Percentiles rank a stretch among this genome's conserved stretches.
Conservation (phyloP, 345 rosid genomes). For the Sonneratia caseolaris region DNA sequence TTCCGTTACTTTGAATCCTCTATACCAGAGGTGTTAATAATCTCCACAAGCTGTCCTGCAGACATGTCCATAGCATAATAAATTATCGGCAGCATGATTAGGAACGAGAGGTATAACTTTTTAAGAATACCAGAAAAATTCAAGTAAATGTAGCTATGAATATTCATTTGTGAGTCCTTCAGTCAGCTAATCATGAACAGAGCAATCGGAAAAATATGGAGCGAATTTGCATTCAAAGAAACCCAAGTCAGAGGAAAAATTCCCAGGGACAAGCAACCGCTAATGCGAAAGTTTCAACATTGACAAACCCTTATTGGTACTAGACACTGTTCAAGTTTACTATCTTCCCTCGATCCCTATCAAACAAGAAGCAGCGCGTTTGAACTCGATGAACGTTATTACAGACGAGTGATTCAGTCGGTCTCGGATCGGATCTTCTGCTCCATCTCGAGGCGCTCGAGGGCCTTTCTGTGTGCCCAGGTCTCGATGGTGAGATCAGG, state of each 20-base stretch:
- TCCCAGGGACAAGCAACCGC: neutral
- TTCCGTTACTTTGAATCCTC: too few species aligned
- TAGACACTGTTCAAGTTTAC: neutral
- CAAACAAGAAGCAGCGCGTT: neutral
- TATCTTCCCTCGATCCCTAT: neutral
- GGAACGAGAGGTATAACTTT: neutral
- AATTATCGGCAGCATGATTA: neutral
- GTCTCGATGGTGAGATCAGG: conserved; percentile 99
- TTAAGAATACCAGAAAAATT: too few species aligned
- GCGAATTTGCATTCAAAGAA: neutral
- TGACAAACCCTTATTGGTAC: neutral
- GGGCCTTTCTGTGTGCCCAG: conserved; percentile 97
- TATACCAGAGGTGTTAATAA: too few species aligned
- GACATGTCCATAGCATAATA: neutral
- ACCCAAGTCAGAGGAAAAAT: neutral
- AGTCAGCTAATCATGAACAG: neutral
- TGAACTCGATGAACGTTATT: neutral
- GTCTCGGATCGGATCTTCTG: conserved; percentile 16
- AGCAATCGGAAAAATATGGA: neutral
- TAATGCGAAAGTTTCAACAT: neutral
- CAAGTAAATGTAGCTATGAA: neutral
- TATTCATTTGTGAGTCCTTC: neutral
- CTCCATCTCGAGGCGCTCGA: conserved; percentile 74
- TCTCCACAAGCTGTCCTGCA: too few species aligned
- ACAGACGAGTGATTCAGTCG: neutral